Conservation (phyloP, 2,329 filamentous ascomycete species). For the Thermomyces lanuginosus region DNA sequence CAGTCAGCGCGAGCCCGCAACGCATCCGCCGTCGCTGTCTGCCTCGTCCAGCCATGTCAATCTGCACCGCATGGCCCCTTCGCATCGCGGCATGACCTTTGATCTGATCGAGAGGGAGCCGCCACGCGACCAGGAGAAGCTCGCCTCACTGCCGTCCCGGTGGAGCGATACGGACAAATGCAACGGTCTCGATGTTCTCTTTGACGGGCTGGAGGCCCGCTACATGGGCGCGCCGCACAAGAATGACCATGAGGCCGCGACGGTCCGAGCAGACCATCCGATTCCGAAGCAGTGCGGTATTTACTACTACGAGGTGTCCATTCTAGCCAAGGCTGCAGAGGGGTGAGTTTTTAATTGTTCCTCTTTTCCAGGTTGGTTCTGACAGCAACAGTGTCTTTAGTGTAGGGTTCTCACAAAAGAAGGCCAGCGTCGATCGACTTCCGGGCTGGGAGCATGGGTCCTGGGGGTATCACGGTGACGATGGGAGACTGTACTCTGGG, state of each 20-base stretch:
- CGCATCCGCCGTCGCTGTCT: conserved; percentile 24
- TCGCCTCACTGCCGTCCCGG: conserved; percentile 57
- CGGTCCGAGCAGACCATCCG: conserved; percentile 64
- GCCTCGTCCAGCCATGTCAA: conserved; percentile 43
- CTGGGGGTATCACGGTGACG: conserved; percentile 52
- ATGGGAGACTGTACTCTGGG: conserved; percentile 46
- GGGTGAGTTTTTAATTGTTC: conserved; percentile 32
- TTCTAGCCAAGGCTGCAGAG: conserved; percentile 51
- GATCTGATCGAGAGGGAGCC: conserved; percentile 68
- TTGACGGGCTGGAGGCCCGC: conserved; percentile 56
- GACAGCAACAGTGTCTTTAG: conserved; percentile 26
- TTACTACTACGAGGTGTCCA: conserved; percentile 75
- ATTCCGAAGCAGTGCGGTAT: conserved; percentile 85
- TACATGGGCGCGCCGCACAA: conserved; percentile 42
- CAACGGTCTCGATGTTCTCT: conserved; percentile 53
- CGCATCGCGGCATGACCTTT: conserved; percentile 63
- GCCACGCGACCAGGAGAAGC: conserved; percentile 40
- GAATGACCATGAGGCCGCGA: conserved; percentile 58
- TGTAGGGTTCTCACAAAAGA: conserved; percentile 44
- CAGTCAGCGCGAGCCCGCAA: conserved; percentile 36
- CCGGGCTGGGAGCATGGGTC: conserved; percentile 51
- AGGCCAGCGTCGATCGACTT: conserved; percentile 43
- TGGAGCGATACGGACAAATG: conserved; percentile 74
- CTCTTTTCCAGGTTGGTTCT: background rate
- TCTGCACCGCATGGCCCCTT: conserved; percentile 42